Conservation (phyloP, 2,329 filamentous ascomycete genomes). For the Fusarium nisikadoi region DNA sequence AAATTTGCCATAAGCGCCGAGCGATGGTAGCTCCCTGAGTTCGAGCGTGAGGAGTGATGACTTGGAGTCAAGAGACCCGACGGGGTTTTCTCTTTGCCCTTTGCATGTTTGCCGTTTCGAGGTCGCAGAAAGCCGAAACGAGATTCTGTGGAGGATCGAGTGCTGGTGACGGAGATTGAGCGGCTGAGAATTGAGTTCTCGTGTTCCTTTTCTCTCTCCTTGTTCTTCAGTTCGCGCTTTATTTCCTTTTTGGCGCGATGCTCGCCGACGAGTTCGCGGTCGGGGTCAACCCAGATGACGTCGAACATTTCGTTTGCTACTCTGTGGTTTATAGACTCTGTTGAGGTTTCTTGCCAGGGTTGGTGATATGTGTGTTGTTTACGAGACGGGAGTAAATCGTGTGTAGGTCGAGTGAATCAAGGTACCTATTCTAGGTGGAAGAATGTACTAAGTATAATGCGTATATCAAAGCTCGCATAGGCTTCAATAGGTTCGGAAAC, state of each 20-base stretch:
- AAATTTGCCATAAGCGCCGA: constrained; percentile 27
- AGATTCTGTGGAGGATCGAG: constrained; percentile 53
- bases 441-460: background rate
- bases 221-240: constrained; percentile 47
- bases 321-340: background rate
- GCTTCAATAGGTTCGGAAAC: background rate
- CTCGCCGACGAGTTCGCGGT: constrained; percentile 64
- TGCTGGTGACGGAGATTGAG: constrained; percentile 58
- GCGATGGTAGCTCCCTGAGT: constrained; percentile 38
- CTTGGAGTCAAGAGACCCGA: constrained; percentile 43
- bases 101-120: constrained; percentile 45
- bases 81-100: constrained; percentile 33
- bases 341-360: background rate
- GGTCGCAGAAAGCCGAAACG: constrained; percentile 58
- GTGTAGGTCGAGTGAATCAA: background rate
- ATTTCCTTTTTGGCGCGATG: constrained; percentile 61
- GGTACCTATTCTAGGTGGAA: background rate
- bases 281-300: constrained; percentile 67
- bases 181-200: constrained; percentile 43
- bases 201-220: constrained; percentile 28
- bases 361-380: background rate
- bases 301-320: constrained; percentile 62
- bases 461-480: background rate
- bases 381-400: background rate
- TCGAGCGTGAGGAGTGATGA: constrained; percentile 43